phyloP scores from a whole-genome alignment of 768 basidiomycete genomes.

The Leccinum rimulosum region DNA sequence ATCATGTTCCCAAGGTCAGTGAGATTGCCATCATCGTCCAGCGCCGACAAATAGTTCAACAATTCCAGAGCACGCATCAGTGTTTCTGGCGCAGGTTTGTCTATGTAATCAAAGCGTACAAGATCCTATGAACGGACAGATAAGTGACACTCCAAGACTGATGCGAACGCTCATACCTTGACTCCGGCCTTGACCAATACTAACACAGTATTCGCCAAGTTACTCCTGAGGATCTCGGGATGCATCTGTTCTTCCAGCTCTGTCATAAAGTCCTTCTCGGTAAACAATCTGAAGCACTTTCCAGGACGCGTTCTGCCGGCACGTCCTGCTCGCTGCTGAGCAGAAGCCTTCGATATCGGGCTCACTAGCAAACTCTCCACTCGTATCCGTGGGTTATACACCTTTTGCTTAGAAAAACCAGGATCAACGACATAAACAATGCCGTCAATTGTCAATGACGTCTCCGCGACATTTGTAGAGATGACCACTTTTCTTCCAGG shows the following conservation, averaged over 20 bases:
- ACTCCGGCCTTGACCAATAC: conserved; percentile 94
- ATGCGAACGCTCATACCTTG: conserved; percentile 45
- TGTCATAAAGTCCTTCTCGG: conserved; percentile 94
- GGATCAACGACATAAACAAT: conserved; percentile 99
- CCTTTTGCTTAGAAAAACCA: conserved; percentile 96
- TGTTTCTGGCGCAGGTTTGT: conserved; percentile 93
- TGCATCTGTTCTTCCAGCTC: conserved; percentile 97
- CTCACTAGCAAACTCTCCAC: conserved; percentile 92
- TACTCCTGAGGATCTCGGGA: conserved; percentile 92
- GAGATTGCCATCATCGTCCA: conserved; percentile 92
- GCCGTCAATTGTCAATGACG: conserved; percentile 95
- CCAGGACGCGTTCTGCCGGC: conserved; percentile 95
- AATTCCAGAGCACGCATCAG: conserved; percentile 96
- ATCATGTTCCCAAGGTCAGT: conserved; percentile 86
- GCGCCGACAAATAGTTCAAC: conserved; percentile 85
- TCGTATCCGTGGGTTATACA: conserved; percentile 96
- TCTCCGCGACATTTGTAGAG: conserved; percentile 97
- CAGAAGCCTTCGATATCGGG: conserved; percentile 95
- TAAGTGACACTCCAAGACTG: not conserved
- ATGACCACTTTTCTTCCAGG: conserved; percentile 92
- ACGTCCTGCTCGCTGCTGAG: conserved; percentile 94
- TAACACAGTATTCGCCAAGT: conserved; percentile 89
- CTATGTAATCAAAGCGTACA: conserved; percentile 84
- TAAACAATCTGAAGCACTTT: conserved; percentile 96
- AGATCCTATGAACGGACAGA: conserved; percentile 50